These are phyloP conservation scores for Kodamaea kaohsiungensis DNA, from an alignment of 805 yeast species.

Conservation along the genomic window DNA sequence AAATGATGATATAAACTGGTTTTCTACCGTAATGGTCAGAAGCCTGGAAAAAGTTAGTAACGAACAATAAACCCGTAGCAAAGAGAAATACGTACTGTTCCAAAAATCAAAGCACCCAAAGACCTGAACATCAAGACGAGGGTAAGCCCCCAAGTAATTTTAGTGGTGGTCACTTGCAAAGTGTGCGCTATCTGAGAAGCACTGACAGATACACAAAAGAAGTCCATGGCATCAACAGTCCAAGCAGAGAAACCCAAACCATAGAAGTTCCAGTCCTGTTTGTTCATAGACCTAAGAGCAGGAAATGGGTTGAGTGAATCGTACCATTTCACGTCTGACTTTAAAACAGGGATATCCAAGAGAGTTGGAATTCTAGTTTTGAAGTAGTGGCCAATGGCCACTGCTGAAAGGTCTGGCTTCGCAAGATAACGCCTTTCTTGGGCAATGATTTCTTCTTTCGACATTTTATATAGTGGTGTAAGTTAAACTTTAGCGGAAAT, in stretches of 20 bases:
- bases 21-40: conserved; percentile 27
- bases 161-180: conserved; percentile 16
- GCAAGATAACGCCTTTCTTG: conserved; percentile 6
- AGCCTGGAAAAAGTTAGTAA: conserved; percentile 7
- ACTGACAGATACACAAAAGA: conserved; percentile 24
- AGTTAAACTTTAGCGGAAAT: background rate
- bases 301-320: conserved; percentile 17
- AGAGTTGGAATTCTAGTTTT: conserved; percentile 19
- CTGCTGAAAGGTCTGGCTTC: conserved; percentile 17
- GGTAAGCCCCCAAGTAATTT: conserved; percentile 28
- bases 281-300: conserved; percentile 12
- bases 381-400: conserved; percentile 13
- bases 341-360: conserved; percentile 18
- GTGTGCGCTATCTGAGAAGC: conserved; percentile 20
- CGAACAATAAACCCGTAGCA: background rate
- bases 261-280: conserved; percentile 21
- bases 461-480: background rate
- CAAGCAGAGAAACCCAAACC: conserved; percentile 24
- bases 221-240: conserved; percentile 28
- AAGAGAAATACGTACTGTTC: conserved; percentile 6
- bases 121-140: conserved; percentile 28
- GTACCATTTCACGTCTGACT: conserved; percentile 8
- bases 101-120: conserved; percentile 26
- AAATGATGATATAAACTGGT: conserved; percentile 23
- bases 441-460: background rate